A percentile compares a stretch with the other conserved stretches of the same genome.
Conservation (phyloP, 108 stramenopile species). For the Parietichytrium sp. region DNA sequence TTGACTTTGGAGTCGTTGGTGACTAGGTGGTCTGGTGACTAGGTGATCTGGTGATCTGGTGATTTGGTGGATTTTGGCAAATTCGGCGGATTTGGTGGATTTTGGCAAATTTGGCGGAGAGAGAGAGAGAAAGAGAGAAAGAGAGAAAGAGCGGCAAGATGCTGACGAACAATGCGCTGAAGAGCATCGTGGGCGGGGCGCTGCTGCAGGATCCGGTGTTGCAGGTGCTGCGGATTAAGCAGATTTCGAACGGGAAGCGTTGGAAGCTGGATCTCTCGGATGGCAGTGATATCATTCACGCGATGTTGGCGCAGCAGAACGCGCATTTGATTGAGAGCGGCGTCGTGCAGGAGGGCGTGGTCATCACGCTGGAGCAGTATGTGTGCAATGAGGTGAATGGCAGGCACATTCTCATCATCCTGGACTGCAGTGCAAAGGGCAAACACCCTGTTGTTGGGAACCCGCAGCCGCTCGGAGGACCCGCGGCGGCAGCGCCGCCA, state of each 20-base stretch:
- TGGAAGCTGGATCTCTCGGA: constrained; percentile 52
- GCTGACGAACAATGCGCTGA: neutral
- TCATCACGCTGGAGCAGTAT: constrained; percentile 43
- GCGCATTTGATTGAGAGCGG: constrained; percentile 43
- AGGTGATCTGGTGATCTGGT: too few species aligned
- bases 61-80: too few species aligned
- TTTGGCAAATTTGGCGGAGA: too few species aligned
- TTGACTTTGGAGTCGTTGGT: too few species aligned
- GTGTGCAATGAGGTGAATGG: constrained; percentile 49
- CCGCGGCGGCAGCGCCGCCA: neutral
- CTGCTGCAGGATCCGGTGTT: neutral
- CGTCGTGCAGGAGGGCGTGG: constrained; percentile 24
- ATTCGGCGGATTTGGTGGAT: too few species aligned
- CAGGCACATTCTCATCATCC: constrained; percentile 49
- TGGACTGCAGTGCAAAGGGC: constrained; percentile 2
- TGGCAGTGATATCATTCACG: constrained; percentile 47
- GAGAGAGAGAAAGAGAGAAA: too few species aligned
- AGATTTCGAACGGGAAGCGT: constrained; percentile 49
- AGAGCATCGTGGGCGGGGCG: neutral
- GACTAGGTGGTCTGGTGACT: too few species aligned
- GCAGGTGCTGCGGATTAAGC: constrained; percentile 53
- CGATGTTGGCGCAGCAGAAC: constrained; percentile 58
- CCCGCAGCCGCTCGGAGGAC: neutral
- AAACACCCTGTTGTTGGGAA: neutral
- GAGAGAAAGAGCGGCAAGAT: too few species aligned